These are phyloP conservation scores for Colletotrichum cereale DNA, from an alignment of 2,329 filamentous ascomycete species.

Conservation along the genomic window DNA sequence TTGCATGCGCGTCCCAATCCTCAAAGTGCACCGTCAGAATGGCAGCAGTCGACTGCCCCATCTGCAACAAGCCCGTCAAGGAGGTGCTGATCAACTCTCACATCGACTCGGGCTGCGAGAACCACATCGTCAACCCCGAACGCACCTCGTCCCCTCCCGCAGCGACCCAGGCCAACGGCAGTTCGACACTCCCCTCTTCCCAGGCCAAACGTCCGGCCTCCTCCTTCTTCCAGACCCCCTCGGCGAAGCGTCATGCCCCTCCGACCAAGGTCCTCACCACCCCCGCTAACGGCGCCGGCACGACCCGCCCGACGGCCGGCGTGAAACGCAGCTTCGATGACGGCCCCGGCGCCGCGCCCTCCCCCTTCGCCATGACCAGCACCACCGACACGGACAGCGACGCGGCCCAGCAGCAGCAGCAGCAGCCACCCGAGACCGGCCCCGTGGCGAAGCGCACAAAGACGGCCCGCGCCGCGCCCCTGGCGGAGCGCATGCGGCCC, in stretches of 20 bases:
- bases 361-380: slow-evolving; percentile 16
- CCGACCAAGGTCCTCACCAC: slow-evolving; percentile 50
- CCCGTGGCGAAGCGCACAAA: slow-evolving; percentile 74
- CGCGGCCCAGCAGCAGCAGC: neutral
- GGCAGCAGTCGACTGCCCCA: slow-evolving; percentile 78
- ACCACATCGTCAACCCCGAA: slow-evolving; percentile 70
- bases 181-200: slow-evolving; percentile 50
- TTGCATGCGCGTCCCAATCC: slow-evolving; percentile 13
- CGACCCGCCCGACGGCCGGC: slow-evolving; percentile 49
- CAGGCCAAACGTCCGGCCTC: slow-evolving; percentile 66
- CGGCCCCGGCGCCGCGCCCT: slow-evolving; percentile 56
- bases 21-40: slow-evolving; percentile 6
- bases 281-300: slow-evolving; percentile 49
- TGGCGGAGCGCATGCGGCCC: slow-evolving; percentile 95
- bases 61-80: slow-evolving; percentile 81
- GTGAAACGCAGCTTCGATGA: slow-evolving; percentile 68
- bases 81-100: slow-evolving; percentile 86
- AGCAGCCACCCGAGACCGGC: slow-evolving; percentile 43
- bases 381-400: slow-evolving; percentile 29
- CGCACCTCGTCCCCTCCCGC: slow-evolving; percentile 45
- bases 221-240: slow-evolving; percentile 72
- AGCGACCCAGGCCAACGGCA: slow-evolving; percentile 45
- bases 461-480: slow-evolving; percentile 78
- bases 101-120: slow-evolving; percentile 85
- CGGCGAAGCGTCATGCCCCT: slow-evolving; percentile 65